phyloP scores from a whole-genome alignment of 306 rosid genomes.

The Medicago arabica region DNA sequence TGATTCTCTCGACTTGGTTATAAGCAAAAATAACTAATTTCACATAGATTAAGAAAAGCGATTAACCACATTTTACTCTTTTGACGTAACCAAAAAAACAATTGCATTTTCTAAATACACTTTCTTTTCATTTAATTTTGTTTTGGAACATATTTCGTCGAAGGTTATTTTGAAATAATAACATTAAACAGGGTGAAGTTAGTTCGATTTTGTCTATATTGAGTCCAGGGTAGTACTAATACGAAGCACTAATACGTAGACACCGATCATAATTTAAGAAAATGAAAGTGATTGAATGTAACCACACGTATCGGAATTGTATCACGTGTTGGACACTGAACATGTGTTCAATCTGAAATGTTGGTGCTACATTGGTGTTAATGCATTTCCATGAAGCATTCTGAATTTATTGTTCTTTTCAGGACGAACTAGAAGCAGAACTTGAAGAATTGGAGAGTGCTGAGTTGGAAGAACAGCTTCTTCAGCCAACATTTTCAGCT shows the following conservation, averaged over 20 bases:
- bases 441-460: slow-evolving; percentile 98
- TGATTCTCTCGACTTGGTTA: not conserved
- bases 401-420: slow-evolving; percentile 36
- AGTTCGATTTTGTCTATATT: too few relatives aligned
- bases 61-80: too few relatives aligned
- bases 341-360: too few relatives aligned
- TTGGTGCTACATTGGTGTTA: not conserved
- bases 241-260: not conserved
- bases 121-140: too few relatives aligned
- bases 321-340: too few relatives aligned
- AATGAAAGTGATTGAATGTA: not conserved
- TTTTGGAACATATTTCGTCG: too few relatives aligned
- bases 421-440: slow-evolving; percentile 98
- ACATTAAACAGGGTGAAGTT: too few relatives aligned
- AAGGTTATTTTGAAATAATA: too few relatives aligned
- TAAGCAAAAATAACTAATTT: too few relatives aligned
- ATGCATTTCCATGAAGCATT: not conserved
- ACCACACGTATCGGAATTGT: not conserved
- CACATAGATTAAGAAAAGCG: too few relatives aligned
- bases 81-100: too few relatives aligned
- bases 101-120: too few relatives aligned
- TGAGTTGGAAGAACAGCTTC: slow-evolving; percentile 97
- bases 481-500: slow-evolving; percentile 90
- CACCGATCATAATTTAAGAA: not conserved
- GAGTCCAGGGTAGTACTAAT: not conserved